A percentile compares a stretch with the other conserved stretches of the same genome.
These are phyloP conservation scores for Salix exigua DNA, from an alignment of 345 rosid genomes.

Conservation along the genomic window DNA sequence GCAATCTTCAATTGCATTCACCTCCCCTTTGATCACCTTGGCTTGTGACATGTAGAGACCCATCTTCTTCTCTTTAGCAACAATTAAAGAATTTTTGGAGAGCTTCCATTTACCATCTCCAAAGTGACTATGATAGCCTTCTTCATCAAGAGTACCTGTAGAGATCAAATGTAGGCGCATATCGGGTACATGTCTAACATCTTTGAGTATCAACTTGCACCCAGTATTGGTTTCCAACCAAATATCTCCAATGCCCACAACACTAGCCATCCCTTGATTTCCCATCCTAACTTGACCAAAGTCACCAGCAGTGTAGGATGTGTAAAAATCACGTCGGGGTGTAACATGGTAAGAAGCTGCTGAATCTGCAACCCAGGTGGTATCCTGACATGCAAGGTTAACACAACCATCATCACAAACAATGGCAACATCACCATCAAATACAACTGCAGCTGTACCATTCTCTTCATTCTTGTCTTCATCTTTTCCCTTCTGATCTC, in stretches of 20 bases:
- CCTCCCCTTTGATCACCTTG: too few relatives aligned
- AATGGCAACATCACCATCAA: background rate
- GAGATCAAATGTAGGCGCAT: too few relatives aligned
- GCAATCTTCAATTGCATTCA: too few relatives aligned
- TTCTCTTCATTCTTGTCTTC: background rate
- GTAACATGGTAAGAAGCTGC: background rate
- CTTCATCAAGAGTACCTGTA: too few relatives aligned
- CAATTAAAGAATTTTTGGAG: too few relatives aligned
- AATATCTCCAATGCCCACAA: conserved; percentile 1
- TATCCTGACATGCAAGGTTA: background rate
- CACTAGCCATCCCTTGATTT: background rate
- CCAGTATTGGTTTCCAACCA: background rate
- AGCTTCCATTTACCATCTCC: too few relatives aligned
- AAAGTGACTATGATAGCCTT: too few relatives aligned
- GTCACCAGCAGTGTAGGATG: background rate
- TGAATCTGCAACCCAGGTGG: background rate
- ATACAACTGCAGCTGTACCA: too few relatives aligned
- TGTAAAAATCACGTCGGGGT: background rate
- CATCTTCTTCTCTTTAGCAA: too few relatives aligned
- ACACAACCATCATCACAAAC: background rate
- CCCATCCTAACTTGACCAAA: background rate
- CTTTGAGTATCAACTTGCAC: background rate
- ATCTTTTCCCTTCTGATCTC: background rate
- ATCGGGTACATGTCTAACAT: too few relatives aligned
- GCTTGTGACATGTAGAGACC: too few relatives aligned